phyloP scores from a whole-genome alignment of 345 rosid genomes.

The Melaleuca quinquenervia region DNA sequence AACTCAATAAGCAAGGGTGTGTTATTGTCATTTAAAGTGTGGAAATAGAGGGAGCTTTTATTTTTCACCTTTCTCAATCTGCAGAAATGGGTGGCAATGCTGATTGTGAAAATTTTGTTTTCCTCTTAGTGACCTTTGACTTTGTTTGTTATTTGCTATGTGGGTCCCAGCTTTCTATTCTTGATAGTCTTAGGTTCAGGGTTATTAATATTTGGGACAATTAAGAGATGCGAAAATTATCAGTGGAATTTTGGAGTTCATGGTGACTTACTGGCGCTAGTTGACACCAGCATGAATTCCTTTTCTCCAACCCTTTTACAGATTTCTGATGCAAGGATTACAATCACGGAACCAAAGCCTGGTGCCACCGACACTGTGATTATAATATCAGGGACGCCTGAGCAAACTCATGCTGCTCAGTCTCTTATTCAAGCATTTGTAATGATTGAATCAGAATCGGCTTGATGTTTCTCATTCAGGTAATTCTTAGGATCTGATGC shows the following conservation, averaged over 20 bases:
- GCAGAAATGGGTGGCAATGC: background rate
- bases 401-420: conserved; percentile 78
- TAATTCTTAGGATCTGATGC: background rate
- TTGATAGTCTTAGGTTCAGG: background rate
- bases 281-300: background rate
- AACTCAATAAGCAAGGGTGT: background rate
- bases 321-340: conserved; percentile 67
- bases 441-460: conserved; percentile 44
- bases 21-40: background rate
- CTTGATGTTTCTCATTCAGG: conserved; percentile 11
- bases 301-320: background rate
- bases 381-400: conserved; percentile 71
- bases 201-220: background rate
- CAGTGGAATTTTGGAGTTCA: background rate
- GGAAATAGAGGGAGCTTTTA: background rate
- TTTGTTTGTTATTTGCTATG: background rate
- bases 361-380: conserved; percentile 53
- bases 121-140: background rate
- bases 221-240: background rate
- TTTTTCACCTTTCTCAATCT: background rate
- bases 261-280: background rate
- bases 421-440: conserved; percentile 81
- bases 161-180: background rate
- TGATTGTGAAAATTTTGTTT: background rate
- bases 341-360: conserved; percentile 44